Conservation (phyloP, 306 rosid genomes). For the Vigna mungo region DNA sequence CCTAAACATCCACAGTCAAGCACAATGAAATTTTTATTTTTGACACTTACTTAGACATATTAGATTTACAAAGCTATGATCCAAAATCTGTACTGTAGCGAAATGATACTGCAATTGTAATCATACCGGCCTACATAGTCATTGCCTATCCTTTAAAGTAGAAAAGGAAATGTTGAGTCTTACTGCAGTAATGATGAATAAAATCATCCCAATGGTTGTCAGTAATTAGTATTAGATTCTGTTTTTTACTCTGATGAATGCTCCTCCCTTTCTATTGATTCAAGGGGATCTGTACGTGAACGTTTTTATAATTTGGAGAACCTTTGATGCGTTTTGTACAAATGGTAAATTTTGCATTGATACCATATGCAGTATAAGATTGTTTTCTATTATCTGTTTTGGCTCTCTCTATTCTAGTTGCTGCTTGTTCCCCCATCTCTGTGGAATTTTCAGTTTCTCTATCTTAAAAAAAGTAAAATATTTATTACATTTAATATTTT, state of each 20-base stretch:
- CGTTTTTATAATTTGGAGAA: slow-evolving; percentile 34
- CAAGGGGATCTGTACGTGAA: slow-evolving; percentile 15
- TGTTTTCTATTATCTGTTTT: slow-evolving; percentile 30
- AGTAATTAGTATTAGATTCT: slow-evolving; percentile 19
- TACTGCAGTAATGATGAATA: slow-evolving; percentile 6
- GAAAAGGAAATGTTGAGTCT: slow-evolving; percentile 18
- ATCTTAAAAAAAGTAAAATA: background rate
- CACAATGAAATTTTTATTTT: slow-evolving; percentile 18
- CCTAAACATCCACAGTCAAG: slow-evolving; percentile 1
- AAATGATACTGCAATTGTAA: slow-evolving; percentile 6
- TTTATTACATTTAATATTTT: slow-evolving; percentile 23
- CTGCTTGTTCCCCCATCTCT: slow-evolving; percentile 25
- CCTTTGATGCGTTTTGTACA: slow-evolving; percentile 18
- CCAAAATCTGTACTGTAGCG: background rate
- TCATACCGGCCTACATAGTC: background rate
- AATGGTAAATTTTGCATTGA: slow-evolving; percentile 32
- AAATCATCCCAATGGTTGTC: slow-evolving; percentile 3
- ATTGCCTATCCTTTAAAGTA: slow-evolving; percentile 11
- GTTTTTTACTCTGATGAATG: slow-evolving; percentile 28
- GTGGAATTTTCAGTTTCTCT: slow-evolving; percentile 2
- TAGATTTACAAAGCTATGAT: slow-evolving; percentile 25
- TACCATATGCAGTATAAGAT: background rate
- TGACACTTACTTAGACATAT: slow-evolving; percentile 29
- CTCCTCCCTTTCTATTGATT: slow-evolving; percentile 27
- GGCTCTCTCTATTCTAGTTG: slow-evolving; percentile 33